Percentiles rank a stretch among this genome's conserved stretches.
Conservation (phyloP, 768 basidiomycete genomes). For the Leccinum longicurvipes region DNA sequence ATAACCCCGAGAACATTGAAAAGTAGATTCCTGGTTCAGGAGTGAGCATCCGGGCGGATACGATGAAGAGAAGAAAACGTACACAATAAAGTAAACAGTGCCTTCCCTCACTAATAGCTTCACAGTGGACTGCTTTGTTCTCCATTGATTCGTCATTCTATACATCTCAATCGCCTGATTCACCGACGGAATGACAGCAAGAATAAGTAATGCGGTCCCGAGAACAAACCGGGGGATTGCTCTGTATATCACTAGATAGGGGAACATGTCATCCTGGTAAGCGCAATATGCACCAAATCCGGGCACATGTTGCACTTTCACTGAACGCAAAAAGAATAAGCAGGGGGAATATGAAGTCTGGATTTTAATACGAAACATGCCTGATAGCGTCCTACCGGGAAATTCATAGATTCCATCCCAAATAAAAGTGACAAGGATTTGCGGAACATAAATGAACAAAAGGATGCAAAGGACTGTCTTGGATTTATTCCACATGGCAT, state of each 20-base stretch:
- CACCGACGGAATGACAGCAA: not conserved
- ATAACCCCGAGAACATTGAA: not conserved
- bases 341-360: not conserved
- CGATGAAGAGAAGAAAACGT: not conserved
- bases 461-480: constrained; percentile 5
- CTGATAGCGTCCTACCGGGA: not conserved
- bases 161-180: not conserved
- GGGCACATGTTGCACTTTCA: not conserved
- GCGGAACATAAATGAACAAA: not conserved
- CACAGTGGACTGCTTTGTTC: not conserved
- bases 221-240: constrained; percentile 2
- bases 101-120: not conserved
- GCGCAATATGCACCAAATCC: constrained; percentile 1
- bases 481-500: constrained; percentile 15
- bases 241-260: not conserved
- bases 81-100: not conserved
- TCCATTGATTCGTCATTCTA: constrained; percentile 5
- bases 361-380: not conserved
- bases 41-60: not conserved
- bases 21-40: not conserved
- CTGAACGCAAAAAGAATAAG: not conserved
- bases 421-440: not conserved
- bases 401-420: not conserved
- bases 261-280: not conserved
- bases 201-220: not conserved